Percentiles rank a stretch among this genome's conserved stretches.
These are phyloP conservation scores for Pseudonectria foliicola DNA, from an alignment of 2,329 filamentous ascomycete species.

Conservation along the genomic window DNA sequence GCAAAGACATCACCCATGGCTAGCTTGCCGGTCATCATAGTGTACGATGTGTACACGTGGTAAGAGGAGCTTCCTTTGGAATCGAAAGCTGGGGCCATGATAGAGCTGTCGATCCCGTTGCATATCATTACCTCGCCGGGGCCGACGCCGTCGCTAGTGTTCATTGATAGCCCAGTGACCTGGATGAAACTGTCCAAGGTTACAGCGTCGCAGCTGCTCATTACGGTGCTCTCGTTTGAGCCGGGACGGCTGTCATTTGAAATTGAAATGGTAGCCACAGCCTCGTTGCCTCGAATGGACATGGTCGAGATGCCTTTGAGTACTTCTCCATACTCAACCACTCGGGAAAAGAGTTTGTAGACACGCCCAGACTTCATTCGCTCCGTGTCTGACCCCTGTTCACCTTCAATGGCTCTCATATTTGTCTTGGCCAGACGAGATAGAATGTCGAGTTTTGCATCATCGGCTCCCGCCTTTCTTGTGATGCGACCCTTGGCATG, in stretches of 20 bases:
- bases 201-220: conserved; percentile 12
- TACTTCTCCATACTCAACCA: conserved; percentile 12
- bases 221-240: conserved; percentile 6
- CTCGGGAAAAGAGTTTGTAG: conserved; percentile 11
- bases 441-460: too few relatives aligned
- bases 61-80: conserved; percentile 11
- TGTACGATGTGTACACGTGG: not conserved
- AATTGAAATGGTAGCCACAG: conserved; percentile 8
- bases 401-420: conserved; percentile 5
- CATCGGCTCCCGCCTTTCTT: too few relatives aligned
- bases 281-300: conserved; percentile 7
- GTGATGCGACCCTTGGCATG: too few relatives aligned
- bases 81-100: conserved; percentile 7
- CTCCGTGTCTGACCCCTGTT: conserved; percentile 7
- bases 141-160: conserved; percentile 8
- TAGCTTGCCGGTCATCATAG: too few relatives aligned
- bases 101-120: not conserved
- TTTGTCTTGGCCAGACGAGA: conserved; percentile 6
- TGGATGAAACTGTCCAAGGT: conserved; percentile 16
- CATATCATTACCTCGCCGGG: conserved; percentile 7
- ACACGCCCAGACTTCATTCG: conserved; percentile 5
- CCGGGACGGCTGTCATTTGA: too few relatives aligned
- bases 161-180: conserved; percentile 15
- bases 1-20: too few relatives aligned
- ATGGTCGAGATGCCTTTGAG: conserved; percentile 11